phyloP scores from a whole-genome alignment of 2,329 filamentous ascomycete genomes.

The Xylaria sp. region DNA sequence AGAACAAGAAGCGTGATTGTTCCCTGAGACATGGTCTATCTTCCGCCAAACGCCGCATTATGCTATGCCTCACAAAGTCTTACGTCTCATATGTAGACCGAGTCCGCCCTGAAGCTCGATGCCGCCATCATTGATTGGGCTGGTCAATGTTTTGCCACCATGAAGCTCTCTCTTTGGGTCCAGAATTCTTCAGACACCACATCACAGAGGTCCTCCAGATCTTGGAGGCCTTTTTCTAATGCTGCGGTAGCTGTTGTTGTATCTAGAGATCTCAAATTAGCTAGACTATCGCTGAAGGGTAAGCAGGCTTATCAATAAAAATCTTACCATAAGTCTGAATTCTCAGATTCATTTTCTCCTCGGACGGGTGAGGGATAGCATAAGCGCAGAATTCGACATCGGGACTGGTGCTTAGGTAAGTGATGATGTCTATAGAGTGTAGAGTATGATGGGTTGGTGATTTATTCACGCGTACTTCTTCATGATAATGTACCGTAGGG shows the following conservation, averaged over 20 bases:
- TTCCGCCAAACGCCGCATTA: conserved; percentile 50
- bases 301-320: not conserved
- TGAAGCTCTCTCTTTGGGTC: conserved; percentile 71
- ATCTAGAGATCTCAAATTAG: conserved; percentile 62
- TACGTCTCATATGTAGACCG: conserved; percentile 21
- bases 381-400: conserved; percentile 99
- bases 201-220: conserved; percentile 92
- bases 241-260: conserved; percentile 84
- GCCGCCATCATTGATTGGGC: not conserved
- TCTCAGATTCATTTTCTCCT: conserved; percentile 94
- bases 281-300: conserved; percentile 6
- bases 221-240: conserved; percentile 87
- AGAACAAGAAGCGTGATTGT: conserved; percentile 53
- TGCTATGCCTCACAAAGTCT: conserved; percentile 35
- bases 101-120: conserved; percentile 7
- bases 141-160: conserved; percentile 35
- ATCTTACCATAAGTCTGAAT: conserved; percentile 94
- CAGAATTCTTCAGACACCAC: conserved; percentile 93
- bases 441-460: not conserved
- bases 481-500: conserved; percentile 94
- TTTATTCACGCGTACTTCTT: conserved; percentile 80
- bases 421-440: not conserved
- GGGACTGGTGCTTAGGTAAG: conserved; percentile 77
- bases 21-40: conserved; percentile 44
- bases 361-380: conserved; percentile 95